These are phyloP conservation scores for Byssochlamys sp. DNA, from an alignment of 2,329 filamentous ascomycete species.

Conservation along the genomic window DNA sequence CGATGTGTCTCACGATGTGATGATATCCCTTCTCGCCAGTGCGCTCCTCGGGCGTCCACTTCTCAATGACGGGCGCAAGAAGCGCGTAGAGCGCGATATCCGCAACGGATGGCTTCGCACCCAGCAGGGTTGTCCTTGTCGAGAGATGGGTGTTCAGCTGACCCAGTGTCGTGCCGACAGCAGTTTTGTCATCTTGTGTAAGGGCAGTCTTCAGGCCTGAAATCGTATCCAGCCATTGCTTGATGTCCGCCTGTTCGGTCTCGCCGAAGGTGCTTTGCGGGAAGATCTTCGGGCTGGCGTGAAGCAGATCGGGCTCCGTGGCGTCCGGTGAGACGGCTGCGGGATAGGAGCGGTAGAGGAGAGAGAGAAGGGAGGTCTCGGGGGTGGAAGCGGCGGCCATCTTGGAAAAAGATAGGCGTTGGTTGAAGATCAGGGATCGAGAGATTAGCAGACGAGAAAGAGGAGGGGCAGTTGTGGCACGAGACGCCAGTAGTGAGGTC, in stretches of 20 bases:
- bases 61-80: constrained; percentile 64
- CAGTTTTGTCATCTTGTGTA: constrained; percentile 43
- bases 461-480: neutral
- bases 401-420: constrained; percentile 2
- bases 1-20: constrained; percentile 80
- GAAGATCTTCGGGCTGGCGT: constrained; percentile 55
- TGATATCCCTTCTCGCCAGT: constrained; percentile 83
- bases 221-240: constrained; percentile 76
- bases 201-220: constrained; percentile 54
- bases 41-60: constrained; percentile 75
- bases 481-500: neutral
- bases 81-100: constrained; percentile 75
- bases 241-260: constrained; percentile 75
- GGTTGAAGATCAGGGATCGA: constrained; percentile 11
- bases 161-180: constrained; percentile 57
- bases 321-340: constrained; percentile 28
- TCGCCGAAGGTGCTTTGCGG: constrained; percentile 60
- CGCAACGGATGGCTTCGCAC: constrained; percentile 77
- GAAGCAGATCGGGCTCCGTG: constrained; percentile 34
- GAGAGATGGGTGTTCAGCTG: constrained; percentile 79
- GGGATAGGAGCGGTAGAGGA: constrained; percentile 38
- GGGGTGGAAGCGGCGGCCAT: constrained; percentile 28
- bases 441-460: neutral
- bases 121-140: constrained; percentile 78
- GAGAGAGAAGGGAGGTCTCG: constrained; percentile 34